phyloP scores from a whole-genome alignment of 345 rosid genomes.

The Bretschneidera sinensis region DNA sequence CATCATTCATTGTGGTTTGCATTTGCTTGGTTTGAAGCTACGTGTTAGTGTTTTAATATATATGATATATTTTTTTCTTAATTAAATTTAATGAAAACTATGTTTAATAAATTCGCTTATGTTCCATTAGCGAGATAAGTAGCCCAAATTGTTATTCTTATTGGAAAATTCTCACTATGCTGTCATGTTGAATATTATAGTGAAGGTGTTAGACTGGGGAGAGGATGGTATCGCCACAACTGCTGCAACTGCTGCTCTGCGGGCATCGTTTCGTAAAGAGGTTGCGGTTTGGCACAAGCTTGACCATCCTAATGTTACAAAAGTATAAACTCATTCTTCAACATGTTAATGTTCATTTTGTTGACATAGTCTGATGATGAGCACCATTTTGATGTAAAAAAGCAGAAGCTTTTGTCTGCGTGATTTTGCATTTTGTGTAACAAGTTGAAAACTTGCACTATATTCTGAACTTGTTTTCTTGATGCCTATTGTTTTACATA shows the following conservation, averaged over 20 bases:
- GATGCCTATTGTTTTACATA: not conserved
- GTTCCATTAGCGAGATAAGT: too few species aligned
- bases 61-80: too few species aligned
- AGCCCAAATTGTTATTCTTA: too few species aligned
- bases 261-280: slow-evolving; percentile 79
- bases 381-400: not conserved
- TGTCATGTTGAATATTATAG: slow-evolving; percentile 31
- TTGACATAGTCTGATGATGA: not conserved
- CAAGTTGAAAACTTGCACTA: not conserved
- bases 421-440: slow-evolving; percentile 5
- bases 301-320: slow-evolving; percentile 84
- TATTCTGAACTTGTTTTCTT: not conserved
- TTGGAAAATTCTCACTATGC: too few species aligned
- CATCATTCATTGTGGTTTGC: too few species aligned
- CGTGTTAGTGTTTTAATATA: too few species aligned
- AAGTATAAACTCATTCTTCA: slow-evolving; percentile 36
- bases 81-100: too few species aligned
- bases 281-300: slow-evolving; percentile 99
- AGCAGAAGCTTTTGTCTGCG: slow-evolving; percentile 1
- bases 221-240: slow-evolving; percentile 58
- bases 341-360: slow-evolving; percentile 2
- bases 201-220: slow-evolving; percentile 91
- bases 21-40: too few species aligned
- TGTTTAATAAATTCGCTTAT: too few species aligned
- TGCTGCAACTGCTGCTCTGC: slow-evolving; percentile 71